These are phyloP conservation scores for Gentiana dahurica DNA, from an alignment of 257 asterid genomes.

Conservation along the genomic window DNA sequence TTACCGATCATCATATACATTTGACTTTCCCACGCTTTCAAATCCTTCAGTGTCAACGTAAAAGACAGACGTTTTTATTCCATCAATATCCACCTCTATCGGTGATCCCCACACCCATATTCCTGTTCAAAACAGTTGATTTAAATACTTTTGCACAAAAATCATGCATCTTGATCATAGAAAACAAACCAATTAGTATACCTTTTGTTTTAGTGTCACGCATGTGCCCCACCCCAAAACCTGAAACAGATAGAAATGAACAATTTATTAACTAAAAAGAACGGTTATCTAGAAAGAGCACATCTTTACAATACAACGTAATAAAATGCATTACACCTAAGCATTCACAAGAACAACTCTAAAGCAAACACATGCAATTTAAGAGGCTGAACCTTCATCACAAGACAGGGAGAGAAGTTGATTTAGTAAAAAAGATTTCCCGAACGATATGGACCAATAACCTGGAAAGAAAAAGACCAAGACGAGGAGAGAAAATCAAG, in stretches of 20 bases:
- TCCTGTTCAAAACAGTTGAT: conserved; percentile 33
- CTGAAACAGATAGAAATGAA: conserved; percentile 33
- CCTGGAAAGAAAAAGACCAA: conserved; percentile 32
- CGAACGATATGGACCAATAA: conserved; percentile 97
- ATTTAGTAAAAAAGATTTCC: conserved; percentile 94
- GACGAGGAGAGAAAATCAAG: neutral
- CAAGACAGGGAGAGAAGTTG: conserved; percentile 97
- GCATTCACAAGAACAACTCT: neutral
- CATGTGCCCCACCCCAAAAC: conserved; percentile 99
- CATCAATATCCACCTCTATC: conserved; percentile 56
- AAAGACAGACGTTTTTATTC: conserved; percentile 83
- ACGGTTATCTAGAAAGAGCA: neutral
- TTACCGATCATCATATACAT: conserved; percentile 94
- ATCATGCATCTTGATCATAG: too few species aligned
- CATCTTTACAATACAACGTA: too few species aligned
- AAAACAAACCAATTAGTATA: conserved; percentile 3
- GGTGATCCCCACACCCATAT: conserved; percentile 99
- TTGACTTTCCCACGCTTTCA: conserved; percentile 98
- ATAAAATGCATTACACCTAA: neutral
- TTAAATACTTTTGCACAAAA: neutral
- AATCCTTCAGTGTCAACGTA: conserved; percentile 98
- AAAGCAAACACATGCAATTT: conserved; percentile 2
- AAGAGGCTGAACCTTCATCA: conserved; percentile 60
- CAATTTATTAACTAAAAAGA: neutral
- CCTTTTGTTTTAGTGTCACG: conserved; percentile 99